phyloP scores from a whole-genome alignment of 1,284 basidiomycete genomes.

The Bjerkandera adusta region DNA sequence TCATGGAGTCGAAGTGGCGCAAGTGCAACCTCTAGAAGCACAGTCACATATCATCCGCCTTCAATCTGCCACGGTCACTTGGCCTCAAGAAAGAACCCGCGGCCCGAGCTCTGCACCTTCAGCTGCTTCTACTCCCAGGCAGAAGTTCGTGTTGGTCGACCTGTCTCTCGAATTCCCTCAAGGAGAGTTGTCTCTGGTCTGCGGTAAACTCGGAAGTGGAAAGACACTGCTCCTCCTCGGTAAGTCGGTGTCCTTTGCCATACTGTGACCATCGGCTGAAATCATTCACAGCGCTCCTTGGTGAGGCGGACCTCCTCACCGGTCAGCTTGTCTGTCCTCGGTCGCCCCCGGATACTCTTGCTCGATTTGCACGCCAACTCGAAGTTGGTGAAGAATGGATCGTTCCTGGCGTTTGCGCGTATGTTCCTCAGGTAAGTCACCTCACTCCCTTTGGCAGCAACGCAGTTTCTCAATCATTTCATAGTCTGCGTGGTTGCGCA shows the following conservation, averaged over 20 bases:
- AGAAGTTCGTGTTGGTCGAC: slow-evolving; percentile 82
- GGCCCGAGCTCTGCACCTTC: slow-evolving; percentile 50
- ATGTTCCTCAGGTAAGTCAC: slow-evolving; percentile 79
- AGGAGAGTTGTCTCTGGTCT: slow-evolving; percentile 78
- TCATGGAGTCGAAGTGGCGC: slow-evolving; percentile 63
- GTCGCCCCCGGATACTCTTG: slow-evolving; percentile 78
- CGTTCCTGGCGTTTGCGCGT: slow-evolving; percentile 77
- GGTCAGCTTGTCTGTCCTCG: slow-evolving; percentile 82
- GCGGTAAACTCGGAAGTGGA: slow-evolving; percentile 80
- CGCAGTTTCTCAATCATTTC: slow-evolving; percentile 1
- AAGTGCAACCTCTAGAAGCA: slow-evolving; percentile 55
- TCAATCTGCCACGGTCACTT: slow-evolving; percentile 84
- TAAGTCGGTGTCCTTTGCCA: slow-evolving; percentile 29
- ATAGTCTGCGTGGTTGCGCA: slow-evolving; percentile 80
- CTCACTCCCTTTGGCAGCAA: not conserved
- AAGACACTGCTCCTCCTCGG: slow-evolving; percentile 80
- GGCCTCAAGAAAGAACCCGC: slow-evolving; percentile 74
- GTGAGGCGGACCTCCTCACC: slow-evolving; percentile 84
- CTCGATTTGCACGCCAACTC: slow-evolving; percentile 45
- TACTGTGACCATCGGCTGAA: slow-evolving; percentile 12
- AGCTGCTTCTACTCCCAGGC: slow-evolving; percentile 66
- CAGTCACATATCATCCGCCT: slow-evolving; percentile 67
- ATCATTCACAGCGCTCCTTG: slow-evolving; percentile 66
- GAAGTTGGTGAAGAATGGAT: slow-evolving; percentile 67
- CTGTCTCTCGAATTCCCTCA: slow-evolving; percentile 76